Evolutionary conservation across 495 filamentous ascomycete genomes (phyloP).

Genomic region (Podospora pseudoanserina): DNA sequence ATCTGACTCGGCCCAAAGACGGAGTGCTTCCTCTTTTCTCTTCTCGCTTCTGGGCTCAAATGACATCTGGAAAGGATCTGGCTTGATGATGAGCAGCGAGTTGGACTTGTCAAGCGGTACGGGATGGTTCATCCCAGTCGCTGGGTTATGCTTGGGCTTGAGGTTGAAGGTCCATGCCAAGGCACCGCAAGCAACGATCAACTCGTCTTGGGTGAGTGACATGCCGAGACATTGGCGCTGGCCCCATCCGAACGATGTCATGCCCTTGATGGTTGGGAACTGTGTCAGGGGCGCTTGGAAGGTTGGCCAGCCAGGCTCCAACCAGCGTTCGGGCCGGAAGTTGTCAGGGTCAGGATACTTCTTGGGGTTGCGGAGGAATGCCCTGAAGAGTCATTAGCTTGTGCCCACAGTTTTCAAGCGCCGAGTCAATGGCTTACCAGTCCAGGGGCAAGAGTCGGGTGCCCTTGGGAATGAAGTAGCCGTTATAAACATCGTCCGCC

Average conservation of each 20-base stretch:
- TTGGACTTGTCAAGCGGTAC: constrained; percentile 44
- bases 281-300: constrained; percentile 47
- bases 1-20: constrained; percentile 24
- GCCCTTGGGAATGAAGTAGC: constrained; percentile 44
- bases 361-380: constrained; percentile 37
- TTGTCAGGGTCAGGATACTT: constrained; percentile 49
- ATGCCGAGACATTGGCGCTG: constrained; percentile 59
- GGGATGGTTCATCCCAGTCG: constrained; percentile 32
- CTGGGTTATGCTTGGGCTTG: constrained; percentile 33
- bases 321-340: constrained; percentile 52
- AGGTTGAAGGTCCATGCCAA: constrained; percentile 50
- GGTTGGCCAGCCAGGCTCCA: constrained; percentile 49
- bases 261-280: constrained; percentile 44
- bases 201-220: constrained; percentile 43
- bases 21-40: constrained; percentile 31
- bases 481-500: constrained; percentile 42
- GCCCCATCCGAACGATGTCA: constrained; percentile 57
- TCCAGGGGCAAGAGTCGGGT: constrained; percentile 50
- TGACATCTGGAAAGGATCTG: constrained; percentile 40
- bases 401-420: background rate
- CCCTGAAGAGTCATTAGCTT: constrained; percentile 9
- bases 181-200: constrained; percentile 45
- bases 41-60: constrained; percentile 39
- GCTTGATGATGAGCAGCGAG: constrained; percentile 43
- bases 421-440: constrained; percentile 13